A percentile compares a stretch with the other conserved stretches of the same genome.
Evolutionary conservation across 176 grass and related monocot species (phyloP).

Genomic region (Tillandsia leiboldiana): DNA sequence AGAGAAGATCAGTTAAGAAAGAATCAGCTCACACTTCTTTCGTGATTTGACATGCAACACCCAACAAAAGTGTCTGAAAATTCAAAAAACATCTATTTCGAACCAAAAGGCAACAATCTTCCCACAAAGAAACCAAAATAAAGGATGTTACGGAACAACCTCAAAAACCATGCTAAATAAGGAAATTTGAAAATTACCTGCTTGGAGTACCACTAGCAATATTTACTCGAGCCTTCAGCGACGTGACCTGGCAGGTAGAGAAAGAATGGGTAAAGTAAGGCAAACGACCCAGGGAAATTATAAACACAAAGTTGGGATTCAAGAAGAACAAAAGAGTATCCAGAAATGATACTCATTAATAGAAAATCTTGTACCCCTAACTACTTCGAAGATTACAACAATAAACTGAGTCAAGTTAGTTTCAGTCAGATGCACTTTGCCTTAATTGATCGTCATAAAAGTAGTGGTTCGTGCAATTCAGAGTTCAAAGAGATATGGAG

Average conservation of each 20-base stretch:
- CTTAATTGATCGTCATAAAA: too few species aligned
- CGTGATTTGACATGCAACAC: too few species aligned
- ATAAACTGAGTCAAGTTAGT: conserved; percentile 2
- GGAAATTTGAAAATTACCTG: conserved; percentile 49
- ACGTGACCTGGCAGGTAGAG: conserved; percentile 29
- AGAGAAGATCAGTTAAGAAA: too few species aligned
- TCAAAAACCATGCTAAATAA: background rate
- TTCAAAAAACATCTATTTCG: background rate
- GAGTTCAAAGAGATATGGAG: background rate
- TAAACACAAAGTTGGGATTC: background rate
- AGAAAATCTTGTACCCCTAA: background rate
- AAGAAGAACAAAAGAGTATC: background rate
- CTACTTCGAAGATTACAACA: conserved; percentile 7
- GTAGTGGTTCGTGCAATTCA: background rate
- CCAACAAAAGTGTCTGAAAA: background rate
- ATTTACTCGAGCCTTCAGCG: conserved; percentile 74
- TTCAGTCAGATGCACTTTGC: background rate
- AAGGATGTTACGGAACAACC: conserved; percentile 3
- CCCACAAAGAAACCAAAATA: background rate
- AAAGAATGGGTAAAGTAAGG: conserved; percentile 2
- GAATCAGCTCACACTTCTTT: too few species aligned
- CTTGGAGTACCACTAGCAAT: conserved; percentile 92
- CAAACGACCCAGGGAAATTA: conserved; percentile 3
- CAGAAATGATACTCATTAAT: background rate
- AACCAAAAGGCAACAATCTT: background rate